Evolutionary conservation across 306 rosid genomes (phyloP).

Genomic region (Dryas octopetala): DNA sequence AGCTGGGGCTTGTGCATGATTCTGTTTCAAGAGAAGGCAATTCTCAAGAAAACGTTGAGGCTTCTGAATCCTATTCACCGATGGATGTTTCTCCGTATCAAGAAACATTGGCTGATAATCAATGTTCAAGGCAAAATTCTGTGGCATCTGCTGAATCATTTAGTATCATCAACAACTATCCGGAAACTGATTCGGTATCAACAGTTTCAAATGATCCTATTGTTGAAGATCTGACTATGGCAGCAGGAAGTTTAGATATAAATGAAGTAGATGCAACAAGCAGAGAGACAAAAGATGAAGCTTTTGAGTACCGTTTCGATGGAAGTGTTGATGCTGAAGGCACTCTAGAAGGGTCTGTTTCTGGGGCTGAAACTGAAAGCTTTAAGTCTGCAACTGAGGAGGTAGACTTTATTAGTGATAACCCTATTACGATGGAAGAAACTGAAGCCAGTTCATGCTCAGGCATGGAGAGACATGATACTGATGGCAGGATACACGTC

Average conservation of each 20-base stretch:
- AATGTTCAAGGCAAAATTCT: constrained; percentile 55
- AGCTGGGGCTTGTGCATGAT: constrained; percentile 46
- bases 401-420: constrained; percentile 50
- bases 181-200: constrained; percentile 34
- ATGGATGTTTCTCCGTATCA: constrained; percentile 90
- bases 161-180: constrained; percentile 34
- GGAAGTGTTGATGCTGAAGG: constrained; percentile 41
- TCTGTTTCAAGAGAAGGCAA: constrained; percentile 43
- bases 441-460: constrained; percentile 45
- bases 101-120: constrained; percentile 58
- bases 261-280: constrained; percentile 34
- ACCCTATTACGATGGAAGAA: constrained; percentile 38
- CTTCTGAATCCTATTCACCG: constrained; percentile 66
- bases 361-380: constrained; percentile 82
- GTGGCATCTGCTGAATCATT: constrained; percentile 55
- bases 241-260: constrained; percentile 48
- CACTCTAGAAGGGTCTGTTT: constrained; percentile 49
- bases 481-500: constrained; percentile 36
- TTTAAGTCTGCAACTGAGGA: constrained; percentile 75
- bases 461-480: constrained; percentile 39
- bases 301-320: constrained; percentile 26
- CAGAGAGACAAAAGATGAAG: constrained; percentile 34
- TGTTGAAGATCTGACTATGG: constrained; percentile 66
- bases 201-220: constrained; percentile 40
- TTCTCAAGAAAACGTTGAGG: constrained; percentile 43